phyloP scores from a whole-genome alignment of 2,329 filamentous ascomycete genomes.

The Colletotrichum liriopes region DNA sequence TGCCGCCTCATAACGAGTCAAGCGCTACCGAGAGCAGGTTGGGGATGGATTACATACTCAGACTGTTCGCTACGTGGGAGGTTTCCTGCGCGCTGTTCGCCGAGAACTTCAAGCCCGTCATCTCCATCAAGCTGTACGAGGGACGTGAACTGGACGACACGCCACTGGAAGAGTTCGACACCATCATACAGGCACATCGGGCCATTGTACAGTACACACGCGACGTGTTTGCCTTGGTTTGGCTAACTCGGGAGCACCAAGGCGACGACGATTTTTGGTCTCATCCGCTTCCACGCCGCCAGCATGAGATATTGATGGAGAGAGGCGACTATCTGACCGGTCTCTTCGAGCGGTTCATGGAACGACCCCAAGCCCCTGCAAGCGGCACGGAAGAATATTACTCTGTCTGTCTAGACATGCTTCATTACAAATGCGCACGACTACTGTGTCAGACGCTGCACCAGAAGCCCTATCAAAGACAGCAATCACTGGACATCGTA shows the following conservation, averaged over 20 bases:
- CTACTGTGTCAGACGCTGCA: slow-evolving; percentile 32
- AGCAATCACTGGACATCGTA: slow-evolving; percentile 7
- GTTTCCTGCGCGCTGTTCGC: slow-evolving; percentile 44
- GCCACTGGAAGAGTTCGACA: slow-evolving; percentile 34
- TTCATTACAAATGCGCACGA: slow-evolving; percentile 34
- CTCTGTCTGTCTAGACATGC: slow-evolving; percentile 35
- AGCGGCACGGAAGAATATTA: slow-evolving; percentile 27
- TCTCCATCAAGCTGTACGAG: slow-evolving; percentile 44
- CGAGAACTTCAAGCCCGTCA: slow-evolving; percentile 43
- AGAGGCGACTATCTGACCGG: slow-evolving; percentile 35
- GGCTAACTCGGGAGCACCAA: slow-evolving; percentile 41
- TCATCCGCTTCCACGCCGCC: slow-evolving; percentile 38
- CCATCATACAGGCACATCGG: slow-evolving; percentile 43
- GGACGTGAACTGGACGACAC: slow-evolving; percentile 41
- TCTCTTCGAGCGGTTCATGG: slow-evolving; percentile 41
- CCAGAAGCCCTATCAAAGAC: slow-evolving; percentile 20
- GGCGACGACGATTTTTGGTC: slow-evolving; percentile 43
- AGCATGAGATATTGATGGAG: slow-evolving; percentile 44
- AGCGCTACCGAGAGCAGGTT: slow-evolving; percentile 6
- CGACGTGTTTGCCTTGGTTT: slow-evolving; percentile 45
- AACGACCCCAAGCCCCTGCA: slow-evolving; percentile 17
- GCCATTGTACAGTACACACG: slow-evolving; percentile 46
- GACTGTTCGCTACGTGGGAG: slow-evolving; percentile 46
- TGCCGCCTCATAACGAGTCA: not conserved
- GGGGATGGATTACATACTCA: slow-evolving; percentile 45